These are phyloP conservation scores for Scutellaria baicalensis DNA, from an alignment of 257 asterid species.

Conservation along the genomic window DNA sequence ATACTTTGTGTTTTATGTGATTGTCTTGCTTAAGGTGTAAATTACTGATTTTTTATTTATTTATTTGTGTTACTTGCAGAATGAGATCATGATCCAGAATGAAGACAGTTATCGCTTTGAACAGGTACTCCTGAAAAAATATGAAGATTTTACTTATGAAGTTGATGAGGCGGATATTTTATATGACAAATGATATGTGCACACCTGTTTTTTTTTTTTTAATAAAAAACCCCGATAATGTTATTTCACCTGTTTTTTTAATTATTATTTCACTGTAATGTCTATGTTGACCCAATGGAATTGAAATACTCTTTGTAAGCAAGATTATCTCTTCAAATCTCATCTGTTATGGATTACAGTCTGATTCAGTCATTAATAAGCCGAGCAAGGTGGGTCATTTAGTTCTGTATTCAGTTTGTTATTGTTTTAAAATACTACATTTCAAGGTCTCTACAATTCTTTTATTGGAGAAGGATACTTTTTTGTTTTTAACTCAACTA, in stretches of 20 bases:
- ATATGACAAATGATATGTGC: background rate
- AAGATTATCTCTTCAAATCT: background rate
- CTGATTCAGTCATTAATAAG: background rate
- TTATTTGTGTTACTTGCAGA: conserved; percentile 54
- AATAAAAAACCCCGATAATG: too few species aligned
- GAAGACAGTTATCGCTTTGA: conserved; percentile 78
- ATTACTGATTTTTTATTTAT: conserved; percentile 2
- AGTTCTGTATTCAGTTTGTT: background rate
- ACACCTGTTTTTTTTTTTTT: too few species aligned
- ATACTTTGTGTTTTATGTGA: background rate
- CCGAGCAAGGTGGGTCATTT: background rate
- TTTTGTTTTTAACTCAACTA: background rate
- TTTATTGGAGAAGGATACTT: background rate
- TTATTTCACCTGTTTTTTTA: too few species aligned
- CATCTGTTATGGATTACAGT: background rate
- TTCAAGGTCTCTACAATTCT: background rate
- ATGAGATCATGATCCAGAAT: conserved; percentile 86
- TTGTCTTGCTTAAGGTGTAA: background rate
- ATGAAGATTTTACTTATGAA: background rate
- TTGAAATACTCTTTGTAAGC: background rate
- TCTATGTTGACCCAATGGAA: background rate
- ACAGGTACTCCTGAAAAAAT: conserved; percentile 47
- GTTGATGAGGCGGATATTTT: background rate
- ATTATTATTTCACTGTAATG: background rate
- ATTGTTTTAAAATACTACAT: background rate